A percentile compares a stretch with the other conserved stretches of the same genome.
Conservation (phyloP, 192 early-diverging fungal genomes). For the Coemansia sp. region DNA sequence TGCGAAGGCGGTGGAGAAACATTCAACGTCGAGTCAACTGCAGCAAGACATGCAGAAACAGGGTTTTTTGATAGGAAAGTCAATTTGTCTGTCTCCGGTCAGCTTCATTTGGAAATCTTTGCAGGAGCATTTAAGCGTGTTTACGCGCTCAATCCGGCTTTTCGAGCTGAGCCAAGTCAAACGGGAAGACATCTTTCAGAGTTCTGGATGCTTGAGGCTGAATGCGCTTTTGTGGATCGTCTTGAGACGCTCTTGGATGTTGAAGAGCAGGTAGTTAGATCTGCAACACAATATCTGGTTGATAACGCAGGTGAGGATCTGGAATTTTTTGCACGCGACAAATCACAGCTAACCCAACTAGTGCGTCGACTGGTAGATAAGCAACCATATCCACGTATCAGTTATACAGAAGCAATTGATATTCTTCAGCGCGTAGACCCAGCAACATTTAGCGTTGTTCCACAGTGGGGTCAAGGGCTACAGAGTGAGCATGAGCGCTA, state of each 20-base stretch:
- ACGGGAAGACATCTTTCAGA: slow-evolving; percentile 85
- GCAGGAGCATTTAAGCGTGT: slow-evolving; percentile 69
- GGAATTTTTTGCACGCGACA: slow-evolving; percentile 59
- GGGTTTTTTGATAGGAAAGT: slow-evolving; percentile 72
- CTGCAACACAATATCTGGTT: slow-evolving; percentile 58
- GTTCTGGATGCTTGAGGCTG: slow-evolving; percentile 95
- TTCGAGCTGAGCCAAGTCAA: slow-evolving; percentile 79
- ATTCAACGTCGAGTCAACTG: slow-evolving; percentile 56
- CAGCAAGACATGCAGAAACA: slow-evolving; percentile 1
- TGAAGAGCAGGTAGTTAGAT: slow-evolving; percentile 64
- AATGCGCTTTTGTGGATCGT: slow-evolving; percentile 69
- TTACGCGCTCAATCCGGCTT: slow-evolving; percentile 78
- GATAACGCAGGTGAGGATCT: slow-evolving; percentile 52
- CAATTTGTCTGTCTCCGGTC: slow-evolving; percentile 82
- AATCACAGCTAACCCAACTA: slow-evolving; percentile 51
- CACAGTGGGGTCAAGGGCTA: slow-evolving; percentile 69
- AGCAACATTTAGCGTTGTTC: slow-evolving; percentile 61
- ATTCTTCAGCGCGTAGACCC: slow-evolving; percentile 59
- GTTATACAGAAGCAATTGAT: slow-evolving; percentile 77
- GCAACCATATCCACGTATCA: slow-evolving; percentile 64
- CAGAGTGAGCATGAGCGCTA: slow-evolving; percentile 88
- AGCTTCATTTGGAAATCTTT: slow-evolving; percentile 81
- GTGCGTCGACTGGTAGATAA: slow-evolving; percentile 22
- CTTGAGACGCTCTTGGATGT: slow-evolving; percentile 67
- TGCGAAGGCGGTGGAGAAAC: slow-evolving; percentile 90